A percentile compares a stretch with the other conserved stretches of the same genome.
These are phyloP conservation scores for Dichotomocladium elegans DNA, from an alignment of 371 early-diverging fungal genomes.

Conservation along the genomic window DNA sequence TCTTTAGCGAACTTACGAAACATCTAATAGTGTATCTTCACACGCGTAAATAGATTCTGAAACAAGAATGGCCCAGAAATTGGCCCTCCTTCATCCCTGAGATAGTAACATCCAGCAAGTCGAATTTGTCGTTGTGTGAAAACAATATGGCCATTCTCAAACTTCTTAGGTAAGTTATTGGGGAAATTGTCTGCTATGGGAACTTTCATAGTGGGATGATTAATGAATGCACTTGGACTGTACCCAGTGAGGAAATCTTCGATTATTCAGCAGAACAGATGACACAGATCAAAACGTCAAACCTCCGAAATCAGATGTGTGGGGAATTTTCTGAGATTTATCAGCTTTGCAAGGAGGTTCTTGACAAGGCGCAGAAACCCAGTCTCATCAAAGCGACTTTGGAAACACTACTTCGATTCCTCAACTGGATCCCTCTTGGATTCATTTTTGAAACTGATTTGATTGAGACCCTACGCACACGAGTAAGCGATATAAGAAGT, in stretches of 20 bases:
- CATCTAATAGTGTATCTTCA: background rate
- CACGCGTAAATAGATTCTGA: slow-evolving; percentile 75
- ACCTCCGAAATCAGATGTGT: slow-evolving; percentile 92
- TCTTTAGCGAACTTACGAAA: no score
- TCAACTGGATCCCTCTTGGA: slow-evolving; percentile 96
- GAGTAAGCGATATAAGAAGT: slow-evolving; percentile 72
- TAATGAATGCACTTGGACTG: no score
- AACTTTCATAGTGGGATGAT: no score
- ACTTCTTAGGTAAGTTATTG: slow-evolving; percentile 73
- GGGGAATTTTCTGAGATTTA: slow-evolving; percentile 96
- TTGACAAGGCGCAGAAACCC: slow-evolving; percentile 87
- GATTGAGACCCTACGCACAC: slow-evolving; percentile 77
- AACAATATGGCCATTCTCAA: slow-evolving; percentile 99
- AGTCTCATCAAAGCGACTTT: slow-evolving; percentile 90
- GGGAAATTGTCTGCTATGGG: slow-evolving; percentile 1
- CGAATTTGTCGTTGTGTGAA: slow-evolving; percentile 91
- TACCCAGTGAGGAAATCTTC: slow-evolving; percentile 98
- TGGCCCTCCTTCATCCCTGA: slow-evolving; percentile 99
- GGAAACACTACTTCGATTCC: slow-evolving; percentile 89
- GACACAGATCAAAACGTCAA: slow-evolving; percentile 92
- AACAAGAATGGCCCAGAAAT: slow-evolving; percentile 99
- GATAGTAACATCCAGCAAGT: slow-evolving; percentile 91
- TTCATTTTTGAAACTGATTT: slow-evolving; percentile 96
- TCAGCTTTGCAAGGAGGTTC: slow-evolving; percentile 91
- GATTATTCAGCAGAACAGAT: slow-evolving; percentile 97